These are phyloP conservation scores for Amesomyces nigricolor DNA, from an alignment of 2,329 filamentous ascomycete genomes.

Conservation along the genomic window DNA sequence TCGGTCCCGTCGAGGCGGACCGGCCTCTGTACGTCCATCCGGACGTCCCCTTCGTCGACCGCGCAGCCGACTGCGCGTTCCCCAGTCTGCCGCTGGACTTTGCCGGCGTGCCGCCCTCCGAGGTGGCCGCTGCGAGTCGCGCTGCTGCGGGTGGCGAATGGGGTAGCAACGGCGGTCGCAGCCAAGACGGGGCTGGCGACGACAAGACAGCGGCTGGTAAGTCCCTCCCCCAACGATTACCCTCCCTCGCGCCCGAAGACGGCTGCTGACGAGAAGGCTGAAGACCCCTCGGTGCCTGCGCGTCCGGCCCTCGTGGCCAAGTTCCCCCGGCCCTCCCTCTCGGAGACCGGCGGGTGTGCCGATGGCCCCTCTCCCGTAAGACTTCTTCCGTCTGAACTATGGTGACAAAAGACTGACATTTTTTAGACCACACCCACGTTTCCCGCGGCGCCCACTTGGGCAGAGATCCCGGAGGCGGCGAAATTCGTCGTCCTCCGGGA, in stretches of 20 bases:
- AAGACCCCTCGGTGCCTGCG: neutral
- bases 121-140: neutral
- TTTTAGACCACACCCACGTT: neutral
- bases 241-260: too few relatives aligned
- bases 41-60: slow-evolving; percentile 24
- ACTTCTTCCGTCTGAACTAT: neutral
- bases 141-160: neutral
- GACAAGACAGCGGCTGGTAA: neutral
- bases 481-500: slow-evolving; percentile 25
- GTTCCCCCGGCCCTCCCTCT: neutral
- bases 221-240: neutral
- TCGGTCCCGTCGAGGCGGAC: slow-evolving; percentile 13
- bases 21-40: slow-evolving; percentile 23
- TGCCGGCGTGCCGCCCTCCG: slow-evolving; percentile 20
- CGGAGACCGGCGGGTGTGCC: too few relatives aligned
- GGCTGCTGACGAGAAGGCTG: too few relatives aligned
- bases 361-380: neutral
- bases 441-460: slow-evolving; percentile 17
- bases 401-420: neutral
- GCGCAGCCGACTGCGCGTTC: slow-evolving; percentile 25
- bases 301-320: slow-evolving; percentile 6
- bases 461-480: slow-evolving; percentile 19
- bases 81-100: slow-evolving; percentile 26
- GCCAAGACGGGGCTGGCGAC: neutral
- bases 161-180: neutral